These are phyloP conservation scores for Phlyctochytrium bullatum DNA, from an alignment of 192 early-diverging fungal genomes.

Conservation along the genomic window DNA sequence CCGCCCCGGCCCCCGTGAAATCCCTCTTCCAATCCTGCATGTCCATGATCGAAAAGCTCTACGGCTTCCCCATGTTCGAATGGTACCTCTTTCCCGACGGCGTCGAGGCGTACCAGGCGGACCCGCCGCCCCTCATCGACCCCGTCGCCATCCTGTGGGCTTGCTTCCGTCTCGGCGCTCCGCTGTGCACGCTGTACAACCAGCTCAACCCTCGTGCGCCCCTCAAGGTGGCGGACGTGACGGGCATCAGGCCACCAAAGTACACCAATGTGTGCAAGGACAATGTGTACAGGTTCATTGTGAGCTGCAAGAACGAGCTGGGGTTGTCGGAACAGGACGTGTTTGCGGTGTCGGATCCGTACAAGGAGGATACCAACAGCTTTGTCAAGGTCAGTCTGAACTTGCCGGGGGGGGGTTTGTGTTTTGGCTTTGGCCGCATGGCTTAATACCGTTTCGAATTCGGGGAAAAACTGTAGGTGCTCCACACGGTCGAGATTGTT, in stretches of 20 bases:
- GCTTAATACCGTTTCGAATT: too few species aligned
- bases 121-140: constrained; percentile 25
- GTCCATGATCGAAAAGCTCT: constrained; percentile 47
- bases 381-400: constrained; percentile 78
- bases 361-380: constrained; percentile 92
- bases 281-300: constrained; percentile 81
- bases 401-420: too few species aligned
- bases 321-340: constrained; percentile 67
- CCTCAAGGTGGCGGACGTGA: constrained; percentile 37
- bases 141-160: constrained; percentile 44
- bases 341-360: constrained; percentile 83
- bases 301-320: constrained; percentile 79
- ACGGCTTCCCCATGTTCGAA: constrained; percentile 51
- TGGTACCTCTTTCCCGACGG: constrained; percentile 52
- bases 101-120: constrained; percentile 22
- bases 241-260: constrained; percentile 10
- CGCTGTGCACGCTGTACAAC: constrained; percentile 49
- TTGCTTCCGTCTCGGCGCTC: constrained; percentile 50
- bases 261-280: constrained; percentile 73
- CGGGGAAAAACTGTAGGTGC: too few species aligned
- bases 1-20: constrained; percentile 3
- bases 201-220: constrained; percentile 30
- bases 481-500: constrained; percentile 79
- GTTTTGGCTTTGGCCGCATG: too few species aligned
- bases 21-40: constrained; percentile 50